Conservation (phyloP, 2,329 filamentous ascomycete species). For the Sarocladiaceae sp. region DNA sequence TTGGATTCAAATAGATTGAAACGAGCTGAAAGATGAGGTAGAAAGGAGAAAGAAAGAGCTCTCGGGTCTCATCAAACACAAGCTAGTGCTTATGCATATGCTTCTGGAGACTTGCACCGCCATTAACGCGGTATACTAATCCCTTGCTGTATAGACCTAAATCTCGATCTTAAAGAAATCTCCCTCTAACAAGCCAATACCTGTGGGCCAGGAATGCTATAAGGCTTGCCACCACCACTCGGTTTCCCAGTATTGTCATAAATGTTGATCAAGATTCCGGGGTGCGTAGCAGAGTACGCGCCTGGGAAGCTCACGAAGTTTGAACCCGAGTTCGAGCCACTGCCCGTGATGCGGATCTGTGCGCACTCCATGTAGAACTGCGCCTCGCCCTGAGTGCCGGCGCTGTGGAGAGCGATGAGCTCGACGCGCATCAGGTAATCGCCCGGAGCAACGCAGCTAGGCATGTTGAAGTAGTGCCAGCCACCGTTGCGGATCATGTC, state of each 20-base stretch:
- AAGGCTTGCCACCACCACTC: conserved; percentile 36
- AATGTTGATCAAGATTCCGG: conserved; percentile 43
- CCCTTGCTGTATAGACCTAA: too few species aligned
- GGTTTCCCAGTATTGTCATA: conserved; percentile 33
- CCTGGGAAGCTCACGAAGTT: conserved; percentile 37
- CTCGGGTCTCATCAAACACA: too few species aligned
- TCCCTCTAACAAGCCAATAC: conserved; percentile 26
- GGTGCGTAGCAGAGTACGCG: conserved; percentile 37
- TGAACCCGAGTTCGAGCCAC: conserved; percentile 42
- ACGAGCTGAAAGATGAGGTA: too few species aligned
- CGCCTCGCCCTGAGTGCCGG: conserved; percentile 35
- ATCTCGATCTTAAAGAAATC: too few species aligned
- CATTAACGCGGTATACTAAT: too few species aligned
- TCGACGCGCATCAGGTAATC: conserved; percentile 53
- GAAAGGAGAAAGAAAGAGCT: too few species aligned
- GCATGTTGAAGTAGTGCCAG: conserved; percentile 45
- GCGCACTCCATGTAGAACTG: conserved; percentile 48
- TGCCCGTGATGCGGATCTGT: conserved; percentile 50
- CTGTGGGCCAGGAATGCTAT: conserved; percentile 32
- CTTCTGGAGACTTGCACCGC: too few species aligned
- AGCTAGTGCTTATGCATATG: too few species aligned
- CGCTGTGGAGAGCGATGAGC: conserved; percentile 40
- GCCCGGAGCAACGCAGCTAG: conserved; percentile 45
- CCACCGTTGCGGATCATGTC: conserved; percentile 37
- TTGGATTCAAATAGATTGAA: too few species aligned